Percentiles rank a stretch among this genome's conserved stretches.
Conservation (phyloP, 495 filamentous ascomycete species). For the Podospora fimiseda region DNA sequence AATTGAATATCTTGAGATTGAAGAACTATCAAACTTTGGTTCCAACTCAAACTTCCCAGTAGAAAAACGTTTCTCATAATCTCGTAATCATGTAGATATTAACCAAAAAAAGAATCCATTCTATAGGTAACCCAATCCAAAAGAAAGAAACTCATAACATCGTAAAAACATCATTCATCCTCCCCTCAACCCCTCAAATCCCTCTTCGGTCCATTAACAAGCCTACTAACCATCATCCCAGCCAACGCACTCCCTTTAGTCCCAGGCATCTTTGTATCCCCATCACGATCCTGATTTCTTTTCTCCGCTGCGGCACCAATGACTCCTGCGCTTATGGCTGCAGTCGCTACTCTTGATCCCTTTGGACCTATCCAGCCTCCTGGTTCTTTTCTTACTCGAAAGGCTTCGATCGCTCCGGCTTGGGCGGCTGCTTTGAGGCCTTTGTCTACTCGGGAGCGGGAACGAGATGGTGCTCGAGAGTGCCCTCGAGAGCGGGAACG, state of each 20-base stretch:
- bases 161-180: too few relatives aligned
- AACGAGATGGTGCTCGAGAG: not conserved
- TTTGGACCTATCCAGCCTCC: slow-evolving; percentile 37
- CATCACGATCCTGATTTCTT: slow-evolving; percentile 1
- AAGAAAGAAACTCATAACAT: too few relatives aligned
- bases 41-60: too few relatives aligned
- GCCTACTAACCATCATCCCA: slow-evolving; percentile 24
- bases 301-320: slow-evolving; percentile 30
- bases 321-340: slow-evolving; percentile 37
- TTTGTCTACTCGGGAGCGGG: slow-evolving; percentile 2
- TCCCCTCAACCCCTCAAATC: slow-evolving; percentile 6
- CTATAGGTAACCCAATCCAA: too few relatives aligned
- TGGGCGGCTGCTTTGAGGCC: slow-evolving; percentile 29
- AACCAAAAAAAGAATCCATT: too few relatives aligned
- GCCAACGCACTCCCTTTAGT: slow-evolving; percentile 18
- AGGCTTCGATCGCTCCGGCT: slow-evolving; percentile 36
- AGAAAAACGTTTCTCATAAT: too few relatives aligned
- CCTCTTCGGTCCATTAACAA: slow-evolving; percentile 25
- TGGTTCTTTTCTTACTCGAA: slow-evolving; percentile 38
- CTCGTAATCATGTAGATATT: too few relatives aligned
- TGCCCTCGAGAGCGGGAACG: not conserved
- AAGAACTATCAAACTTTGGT: too few relatives aligned
- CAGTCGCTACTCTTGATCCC: slow-evolving; percentile 34
- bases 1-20: too few relatives aligned
- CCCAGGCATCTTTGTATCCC: slow-evolving; percentile 12